Evolutionary conservation across 495 filamentous ascomycete genomes (phyloP), one percentile per base, ranked within the genome.

Genomic region (Talaromyces thailandensis): DNA sequence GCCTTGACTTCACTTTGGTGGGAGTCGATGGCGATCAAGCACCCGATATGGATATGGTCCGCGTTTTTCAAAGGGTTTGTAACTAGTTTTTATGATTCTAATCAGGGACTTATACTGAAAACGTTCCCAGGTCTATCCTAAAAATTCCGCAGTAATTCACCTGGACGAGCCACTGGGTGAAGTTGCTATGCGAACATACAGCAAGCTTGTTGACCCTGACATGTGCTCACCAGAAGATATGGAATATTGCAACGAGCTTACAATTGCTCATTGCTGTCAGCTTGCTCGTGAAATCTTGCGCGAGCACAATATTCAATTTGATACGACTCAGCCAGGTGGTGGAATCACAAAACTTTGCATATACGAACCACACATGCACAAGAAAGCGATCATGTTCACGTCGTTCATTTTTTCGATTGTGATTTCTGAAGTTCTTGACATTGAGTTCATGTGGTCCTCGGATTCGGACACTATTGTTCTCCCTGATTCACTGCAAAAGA

Each of bases 381-480:
- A 73, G 62, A 73, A 72, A 40, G 71, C 63, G 9, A 69, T 73
- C 25, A 73, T 73, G 71, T 73, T 73, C 24, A 69, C 71, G 6
- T 64, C 67, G n/a, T 72, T 73, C 64, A 67, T 73, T 21, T 72
- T 73, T 51, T 68, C 65, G 0, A 65, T 73, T 28, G 71, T 70
- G 7, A 67, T 73, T 16, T 65, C 70, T 23, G 70, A 73, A 45
- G 64, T 68, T 26, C 64, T 70, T 3, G 68, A 68, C 6, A 64
- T 73, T 32, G 71, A 73, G 43, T 73, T 69, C 56, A 62, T 73
- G 2, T 73, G 71, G 71, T 70, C 71, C 1, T 72, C 70, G 12
- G 71, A 73, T 56, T 73, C 71, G 2, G 71, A 73, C 58, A 70
- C 71, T n/a, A 65, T 71, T 51, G 66, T 73, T 1, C 59, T 68